A percentile compares a stretch with the other conserved stretches of the same genome.
Conservation (phyloP, 352 stramenopile species). For the Pythium dissimile region DNA sequence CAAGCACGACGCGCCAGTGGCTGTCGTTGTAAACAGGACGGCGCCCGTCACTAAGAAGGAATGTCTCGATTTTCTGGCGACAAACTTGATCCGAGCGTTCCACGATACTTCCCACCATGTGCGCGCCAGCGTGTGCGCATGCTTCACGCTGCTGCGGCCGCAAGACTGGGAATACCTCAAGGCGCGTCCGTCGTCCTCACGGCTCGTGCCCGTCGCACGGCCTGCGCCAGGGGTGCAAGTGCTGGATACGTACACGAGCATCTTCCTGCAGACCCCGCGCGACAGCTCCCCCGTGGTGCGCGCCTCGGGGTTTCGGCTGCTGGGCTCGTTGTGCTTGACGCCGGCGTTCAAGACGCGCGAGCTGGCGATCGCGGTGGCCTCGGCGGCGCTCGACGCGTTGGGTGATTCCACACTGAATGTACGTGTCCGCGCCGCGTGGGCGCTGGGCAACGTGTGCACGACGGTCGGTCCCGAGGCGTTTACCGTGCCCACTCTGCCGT, state of each 20-base stretch:
- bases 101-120: constrained; percentile 85
- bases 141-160: constrained; percentile 75
- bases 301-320: constrained; percentile 69
- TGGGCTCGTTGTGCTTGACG: constrained; percentile 70
- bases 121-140: constrained; percentile 81
- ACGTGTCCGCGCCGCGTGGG: constrained; percentile 77
- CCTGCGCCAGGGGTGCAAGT: constrained; percentile 26
- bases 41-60: constrained; percentile 30
- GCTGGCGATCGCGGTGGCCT: constrained; percentile 62
- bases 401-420: constrained; percentile 82
- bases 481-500: neutral
- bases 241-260: constrained; percentile 61
- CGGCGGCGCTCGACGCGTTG: constrained; percentile 58
- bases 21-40: neutral
- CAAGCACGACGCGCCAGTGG: neutral
- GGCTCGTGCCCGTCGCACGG: constrained; percentile 30
- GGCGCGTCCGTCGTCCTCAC: constrained; percentile 23
- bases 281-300: constrained; percentile 81
- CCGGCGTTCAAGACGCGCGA: constrained; percentile 72
- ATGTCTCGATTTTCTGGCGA: constrained; percentile 75
- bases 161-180: constrained; percentile 63
- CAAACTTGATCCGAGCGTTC: constrained; percentile 77
- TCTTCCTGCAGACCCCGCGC: constrained; percentile 74
- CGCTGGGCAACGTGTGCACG: constrained; percentile 83
- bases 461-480: constrained; percentile 61